phyloP scores from a whole-genome alignment of 441 rosid species.

The Omphalea diandra region DNA sequence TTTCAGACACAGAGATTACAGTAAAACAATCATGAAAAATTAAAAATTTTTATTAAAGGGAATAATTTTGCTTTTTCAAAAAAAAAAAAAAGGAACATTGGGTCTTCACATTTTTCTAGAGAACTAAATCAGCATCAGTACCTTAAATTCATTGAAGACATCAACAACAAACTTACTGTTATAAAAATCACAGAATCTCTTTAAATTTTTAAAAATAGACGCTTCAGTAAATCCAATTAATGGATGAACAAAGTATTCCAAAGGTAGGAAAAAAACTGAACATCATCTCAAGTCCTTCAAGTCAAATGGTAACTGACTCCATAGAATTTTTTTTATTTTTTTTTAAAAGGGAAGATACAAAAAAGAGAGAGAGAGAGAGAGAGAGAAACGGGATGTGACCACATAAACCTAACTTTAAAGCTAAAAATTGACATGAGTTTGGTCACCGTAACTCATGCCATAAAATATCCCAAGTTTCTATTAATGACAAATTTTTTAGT shows the following conservation, averaged over 20 bases:
- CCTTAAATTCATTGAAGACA: no score
- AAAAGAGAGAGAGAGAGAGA: not conserved
- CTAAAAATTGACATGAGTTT: not conserved
- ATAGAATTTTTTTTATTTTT: not conserved
- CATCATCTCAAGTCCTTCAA: conserved; percentile 1
- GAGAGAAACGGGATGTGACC: not conserved
- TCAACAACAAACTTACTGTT: not conserved
- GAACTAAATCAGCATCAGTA: not conserved
- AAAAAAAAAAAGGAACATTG: no score
- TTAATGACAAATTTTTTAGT: conserved; percentile 9
- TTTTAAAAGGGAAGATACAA: not conserved
- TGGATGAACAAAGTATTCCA: conserved; percentile 9
- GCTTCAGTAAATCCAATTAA: conserved; percentile 1
- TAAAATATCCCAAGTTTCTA: conserved; percentile 15
- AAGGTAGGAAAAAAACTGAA: conserved; percentile 25
- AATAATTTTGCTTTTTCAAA: no score
- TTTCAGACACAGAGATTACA: no score
- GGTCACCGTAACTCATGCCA: conserved; percentile 21
- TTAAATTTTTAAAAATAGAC: not conserved
- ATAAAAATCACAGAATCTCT: not conserved
- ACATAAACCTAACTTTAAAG: conserved; percentile 3
- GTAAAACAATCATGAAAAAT: no score
- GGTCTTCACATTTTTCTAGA: not conserved
- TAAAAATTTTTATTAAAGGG: no score
- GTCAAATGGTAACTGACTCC: conserved; percentile 37